These are phyloP conservation scores for Mortierella sp. DNA, from an alignment of 371 early-diverging fungal species.

Conservation along the genomic window DNA sequence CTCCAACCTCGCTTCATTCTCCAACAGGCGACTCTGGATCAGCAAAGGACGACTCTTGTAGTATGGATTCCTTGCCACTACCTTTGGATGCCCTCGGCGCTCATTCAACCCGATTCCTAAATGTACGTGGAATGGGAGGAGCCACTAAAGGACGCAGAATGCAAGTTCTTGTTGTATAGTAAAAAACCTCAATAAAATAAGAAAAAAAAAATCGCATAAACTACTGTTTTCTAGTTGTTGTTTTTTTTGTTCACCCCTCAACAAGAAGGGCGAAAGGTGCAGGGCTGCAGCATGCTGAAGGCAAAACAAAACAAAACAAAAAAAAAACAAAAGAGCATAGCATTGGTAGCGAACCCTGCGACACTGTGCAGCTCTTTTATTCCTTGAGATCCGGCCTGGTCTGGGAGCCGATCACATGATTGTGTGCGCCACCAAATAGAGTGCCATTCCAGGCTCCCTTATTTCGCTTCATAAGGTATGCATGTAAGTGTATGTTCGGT, in stretches of 20 bases:
- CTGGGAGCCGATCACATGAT: too few species aligned
- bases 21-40: constrained; percentile 2
- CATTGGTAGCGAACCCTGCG: too few species aligned
- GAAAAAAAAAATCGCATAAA: not conserved
- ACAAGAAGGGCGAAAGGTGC: too few species aligned
- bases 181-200: not conserved
- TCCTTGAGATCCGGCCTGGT: too few species aligned
- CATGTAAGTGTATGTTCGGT: too few species aligned
- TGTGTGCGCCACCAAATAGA: too few species aligned
- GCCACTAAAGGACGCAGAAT: constrained; percentile 38
- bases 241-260: not conserved
- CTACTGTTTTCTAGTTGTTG: not conserved
- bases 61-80: constrained; percentile 20
- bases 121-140: constrained; percentile 49
- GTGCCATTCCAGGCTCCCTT: too few species aligned
- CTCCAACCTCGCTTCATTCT: constrained; percentile 25
- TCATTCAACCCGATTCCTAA: constrained; percentile 40
- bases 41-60: constrained; percentile 19
- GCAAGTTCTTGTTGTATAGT: constrained; percentile 50
- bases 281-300: too few species aligned
- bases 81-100: constrained; percentile 17
- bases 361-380: too few species aligned
- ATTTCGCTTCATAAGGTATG: too few species aligned
- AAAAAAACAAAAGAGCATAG: too few species aligned
- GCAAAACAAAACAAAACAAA: too few species aligned